Conservation (phyloP, 2,329 filamentous ascomycete genomes). For the Botrytis fabae region DNA sequence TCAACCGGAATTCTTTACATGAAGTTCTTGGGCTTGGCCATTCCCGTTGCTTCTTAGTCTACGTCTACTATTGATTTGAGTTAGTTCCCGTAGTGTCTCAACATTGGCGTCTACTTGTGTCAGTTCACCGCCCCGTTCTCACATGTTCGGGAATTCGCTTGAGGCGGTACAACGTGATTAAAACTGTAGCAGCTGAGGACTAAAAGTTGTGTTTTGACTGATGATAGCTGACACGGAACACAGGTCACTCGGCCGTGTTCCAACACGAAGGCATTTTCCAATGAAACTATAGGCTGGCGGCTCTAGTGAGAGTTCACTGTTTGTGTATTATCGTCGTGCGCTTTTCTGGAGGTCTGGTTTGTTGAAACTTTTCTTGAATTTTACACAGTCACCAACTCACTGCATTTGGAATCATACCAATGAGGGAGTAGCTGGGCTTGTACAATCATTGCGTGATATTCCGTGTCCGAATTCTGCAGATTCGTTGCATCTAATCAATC, state of each 20-base stretch:
- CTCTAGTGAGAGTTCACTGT: conserved; percentile 7
- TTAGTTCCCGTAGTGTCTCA: background rate
- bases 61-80: background rate
- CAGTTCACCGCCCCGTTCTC: background rate
- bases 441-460: conserved; percentile 5
- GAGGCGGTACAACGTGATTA: conserved; percentile 6
- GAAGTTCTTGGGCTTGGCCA: background rate
- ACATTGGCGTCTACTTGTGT: background rate
- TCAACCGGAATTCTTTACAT: background rate
- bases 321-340: conserved; percentile 1
- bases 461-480: background rate
- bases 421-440: background rate
- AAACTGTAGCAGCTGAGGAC: conserved; percentile 4
- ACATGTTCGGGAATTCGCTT: background rate
- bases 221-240: conserved; percentile 5
- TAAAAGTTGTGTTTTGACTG: background rate
- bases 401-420: background rate
- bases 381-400: background rate
- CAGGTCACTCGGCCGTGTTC: conserved; percentile 13
- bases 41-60: background rate
- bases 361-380: background rate
- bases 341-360: background rate
- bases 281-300: conserved; percentile 8
- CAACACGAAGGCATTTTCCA: conserved; percentile 9
- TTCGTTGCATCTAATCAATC: conserved; percentile 13